Conservation (phyloP, 768 basidiomycete species). For the Leucocoprinus sp. region DNA sequence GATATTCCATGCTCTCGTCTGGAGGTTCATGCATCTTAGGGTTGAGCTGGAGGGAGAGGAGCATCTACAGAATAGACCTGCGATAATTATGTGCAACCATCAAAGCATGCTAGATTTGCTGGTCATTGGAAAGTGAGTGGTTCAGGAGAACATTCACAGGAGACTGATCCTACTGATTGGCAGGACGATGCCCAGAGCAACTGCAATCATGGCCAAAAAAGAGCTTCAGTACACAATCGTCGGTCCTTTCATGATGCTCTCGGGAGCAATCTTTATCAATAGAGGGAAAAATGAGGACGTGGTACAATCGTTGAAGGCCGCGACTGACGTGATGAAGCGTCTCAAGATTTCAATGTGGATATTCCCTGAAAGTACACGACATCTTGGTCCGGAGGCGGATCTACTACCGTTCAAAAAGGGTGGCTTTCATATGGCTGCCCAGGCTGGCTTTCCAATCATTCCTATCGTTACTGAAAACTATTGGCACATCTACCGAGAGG, state of each 20-base stretch:
- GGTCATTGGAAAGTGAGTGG: conserved; percentile 62
- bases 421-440: conserved; percentile 92
- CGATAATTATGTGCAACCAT: conserved; percentile 81
- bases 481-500: conserved; percentile 74
- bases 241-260: conserved; percentile 85
- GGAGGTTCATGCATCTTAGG: conserved; percentile 53
- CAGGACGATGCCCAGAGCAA: conserved; percentile 74
- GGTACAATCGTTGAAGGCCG: conserved; percentile 64
- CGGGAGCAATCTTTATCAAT: conserved; percentile 88
- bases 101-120: conserved; percentile 91
- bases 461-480: conserved; percentile 95
- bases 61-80: conserved; percentile 61
- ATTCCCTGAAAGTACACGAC: conserved; percentile 94
- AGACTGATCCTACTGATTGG: conserved; percentile 8
- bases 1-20: conserved; percentile 67
- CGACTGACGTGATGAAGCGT: conserved; percentile 71
- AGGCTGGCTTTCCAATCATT: conserved; percentile 83
- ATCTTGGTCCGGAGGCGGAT: conserved; percentile 52
- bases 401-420: conserved; percentile 95
- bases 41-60: conserved; percentile 85
- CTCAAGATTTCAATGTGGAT: conserved; percentile 77
- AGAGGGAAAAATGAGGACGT: conserved; percentile 73
- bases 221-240: conserved; percentile 81
- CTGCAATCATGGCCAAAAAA: conserved; percentile 90
- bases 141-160: not conserved